phyloP scores from a whole-genome alignment of 2,329 filamentous ascomycete species.

The Sphaerulina vaccinii region DNA sequence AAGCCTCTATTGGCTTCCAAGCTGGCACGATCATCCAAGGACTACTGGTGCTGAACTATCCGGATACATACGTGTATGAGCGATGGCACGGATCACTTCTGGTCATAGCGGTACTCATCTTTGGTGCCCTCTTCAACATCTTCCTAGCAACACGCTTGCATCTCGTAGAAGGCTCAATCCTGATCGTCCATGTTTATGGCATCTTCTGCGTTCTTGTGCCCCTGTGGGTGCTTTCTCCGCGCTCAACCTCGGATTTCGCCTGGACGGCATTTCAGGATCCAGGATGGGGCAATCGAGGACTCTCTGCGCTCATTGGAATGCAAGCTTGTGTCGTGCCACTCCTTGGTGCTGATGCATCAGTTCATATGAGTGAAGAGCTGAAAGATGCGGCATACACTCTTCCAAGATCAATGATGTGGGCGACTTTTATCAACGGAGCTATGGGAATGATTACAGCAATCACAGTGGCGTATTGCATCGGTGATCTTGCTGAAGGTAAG shows the following conservation, averaged over 20 bases:
- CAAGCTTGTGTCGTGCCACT: constrained; percentile 9
- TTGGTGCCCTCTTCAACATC: constrained; percentile 29
- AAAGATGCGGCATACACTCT: constrained; percentile 27
- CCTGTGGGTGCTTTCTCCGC: constrained; percentile 12
- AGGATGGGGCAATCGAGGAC: constrained; percentile 41
- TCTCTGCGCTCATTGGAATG: constrained; percentile 46
- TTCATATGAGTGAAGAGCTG: constrained; percentile 30
- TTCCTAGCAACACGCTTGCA: constrained; percentile 27
- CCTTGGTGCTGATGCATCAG: constrained; percentile 25
- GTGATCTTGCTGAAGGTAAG: constrained; percentile 17
- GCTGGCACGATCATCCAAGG: constrained; percentile 47
- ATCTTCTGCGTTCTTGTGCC: constrained; percentile 27
- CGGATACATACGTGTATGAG: constrained; percentile 39
- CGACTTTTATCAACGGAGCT: constrained; percentile 18
- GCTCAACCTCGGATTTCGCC: constrained; percentile 21
- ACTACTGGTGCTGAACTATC: constrained; percentile 44
- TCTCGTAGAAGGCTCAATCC: constrained; percentile 27
- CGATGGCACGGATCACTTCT: constrained; percentile 48
- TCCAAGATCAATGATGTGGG: constrained; percentile 26
- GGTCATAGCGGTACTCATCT: constrained; percentile 25
- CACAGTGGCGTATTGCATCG: constrained; percentile 24
- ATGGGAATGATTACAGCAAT: constrained; percentile 22
- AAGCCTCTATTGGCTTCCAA: constrained; percentile 44
- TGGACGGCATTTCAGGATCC: constrained; percentile 18
- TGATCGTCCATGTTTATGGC: constrained; percentile 36